Percentiles rank a stretch among this genome's conserved stretches.
Evolutionary conservation across 495 filamentous ascomycete species (phyloP).

Genomic region (Trichocladium antarcticum): DNA sequence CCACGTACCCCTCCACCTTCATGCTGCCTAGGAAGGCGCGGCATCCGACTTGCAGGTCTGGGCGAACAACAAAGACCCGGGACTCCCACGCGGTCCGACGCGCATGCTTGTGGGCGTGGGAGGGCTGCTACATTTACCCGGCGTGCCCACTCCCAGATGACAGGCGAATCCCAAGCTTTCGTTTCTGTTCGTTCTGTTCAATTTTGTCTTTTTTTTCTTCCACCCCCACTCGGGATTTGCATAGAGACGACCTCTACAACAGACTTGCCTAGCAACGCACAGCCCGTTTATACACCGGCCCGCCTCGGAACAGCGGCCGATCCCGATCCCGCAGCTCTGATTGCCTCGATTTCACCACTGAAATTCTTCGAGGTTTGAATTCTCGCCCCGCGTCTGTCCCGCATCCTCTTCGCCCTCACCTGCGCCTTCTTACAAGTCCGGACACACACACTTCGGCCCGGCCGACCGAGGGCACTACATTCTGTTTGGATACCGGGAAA

Average conservation of each 20-base stretch:
- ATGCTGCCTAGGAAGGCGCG: constrained; percentile 11
- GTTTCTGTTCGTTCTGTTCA: background rate
- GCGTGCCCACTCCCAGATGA: constrained; percentile 10
- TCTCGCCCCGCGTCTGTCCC: too few species aligned
- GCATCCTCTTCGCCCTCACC: too few species aligned
- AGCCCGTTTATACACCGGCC: constrained; percentile 15
- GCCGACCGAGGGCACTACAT: too few species aligned
- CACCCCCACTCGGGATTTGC: background rate
- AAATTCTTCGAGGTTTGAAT: too few species aligned
- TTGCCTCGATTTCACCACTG: too few species aligned
- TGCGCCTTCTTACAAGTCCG: too few species aligned
- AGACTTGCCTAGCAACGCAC: constrained; percentile 18
- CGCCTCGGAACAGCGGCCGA: constrained; percentile 2
- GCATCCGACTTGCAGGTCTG: constrained; percentile 11
- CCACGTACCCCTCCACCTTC: background rate
- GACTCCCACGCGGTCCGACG: constrained; percentile 17
- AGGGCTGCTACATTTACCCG: constrained; percentile 19
- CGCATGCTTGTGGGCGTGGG: constrained; percentile 9
- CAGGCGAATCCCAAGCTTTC: constrained; percentile 8
- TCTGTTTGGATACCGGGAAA: background rate
- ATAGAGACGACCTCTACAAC: too few species aligned
- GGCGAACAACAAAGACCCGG: constrained; percentile 16
- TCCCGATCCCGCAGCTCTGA: background rate
- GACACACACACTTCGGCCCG: too few species aligned
- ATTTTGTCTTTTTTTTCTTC: background rate